These are phyloP conservation scores for Globisporangium recalcitrans DNA, from an alignment of 352 stramenopile genomes.

Conservation along the genomic window DNA sequence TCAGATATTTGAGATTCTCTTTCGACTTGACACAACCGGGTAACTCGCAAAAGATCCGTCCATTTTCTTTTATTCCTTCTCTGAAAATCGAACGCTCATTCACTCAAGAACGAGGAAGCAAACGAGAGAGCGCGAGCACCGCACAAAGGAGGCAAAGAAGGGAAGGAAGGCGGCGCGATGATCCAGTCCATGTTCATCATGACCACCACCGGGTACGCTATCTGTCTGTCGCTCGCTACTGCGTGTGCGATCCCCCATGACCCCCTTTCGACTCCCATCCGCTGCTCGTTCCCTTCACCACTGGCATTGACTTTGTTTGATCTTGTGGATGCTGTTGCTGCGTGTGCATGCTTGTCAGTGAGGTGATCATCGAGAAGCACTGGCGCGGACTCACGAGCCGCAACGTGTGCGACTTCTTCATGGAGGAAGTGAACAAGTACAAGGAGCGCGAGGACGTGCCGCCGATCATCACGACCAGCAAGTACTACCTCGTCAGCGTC, in stretches of 20 bases:
- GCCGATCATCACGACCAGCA: slow-evolving; percentile 84
- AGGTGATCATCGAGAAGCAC: slow-evolving; percentile 98
- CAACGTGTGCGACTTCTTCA: slow-evolving; percentile 97
- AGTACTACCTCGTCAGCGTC: slow-evolving; percentile 90
- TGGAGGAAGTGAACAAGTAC: slow-evolving; percentile 95
- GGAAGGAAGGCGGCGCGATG: slow-evolving; percentile 47
- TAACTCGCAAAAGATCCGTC: background rate
- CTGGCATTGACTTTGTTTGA: background rate
- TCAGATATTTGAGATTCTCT: background rate
- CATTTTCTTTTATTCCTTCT: background rate
- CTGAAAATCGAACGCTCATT: background rate
- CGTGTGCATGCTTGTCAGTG: slow-evolving; percentile 33
- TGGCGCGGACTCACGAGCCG: slow-evolving; percentile 94
- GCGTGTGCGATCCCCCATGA: background rate
- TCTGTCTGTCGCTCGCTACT: background rate
- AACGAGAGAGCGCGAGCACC: background rate
- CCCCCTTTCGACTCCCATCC: background rate
- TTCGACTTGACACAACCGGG: background rate
- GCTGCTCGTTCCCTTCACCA: background rate
- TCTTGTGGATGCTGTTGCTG: slow-evolving; percentile 8
- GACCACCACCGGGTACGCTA: slow-evolving; percentile 83
- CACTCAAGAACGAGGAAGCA: background rate
- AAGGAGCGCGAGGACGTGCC: slow-evolving; percentile 81
- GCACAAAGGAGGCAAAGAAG: background rate
- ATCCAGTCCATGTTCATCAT: slow-evolving; percentile 98